Base-by-base conservation (phyloP, 495 filamentous ascomycete genomes). In the Annulohypoxylon nitens region DNA sequence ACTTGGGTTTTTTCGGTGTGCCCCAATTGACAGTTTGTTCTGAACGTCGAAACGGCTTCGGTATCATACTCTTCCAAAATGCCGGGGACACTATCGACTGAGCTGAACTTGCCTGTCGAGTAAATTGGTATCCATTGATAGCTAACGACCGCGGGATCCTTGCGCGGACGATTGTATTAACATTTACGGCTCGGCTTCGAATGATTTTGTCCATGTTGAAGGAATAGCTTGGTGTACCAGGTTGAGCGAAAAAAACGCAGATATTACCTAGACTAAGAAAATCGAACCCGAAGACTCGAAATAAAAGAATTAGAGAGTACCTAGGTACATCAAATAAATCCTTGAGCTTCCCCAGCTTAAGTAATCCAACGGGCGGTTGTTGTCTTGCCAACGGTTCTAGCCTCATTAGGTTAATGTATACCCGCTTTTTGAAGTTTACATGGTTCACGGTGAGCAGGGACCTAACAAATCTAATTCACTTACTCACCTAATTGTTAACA, bases 51-150 rank as follows among this genome's bases (percentile, higher is more conserved):
- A 85, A 68, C 18, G 82, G 84, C 67, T 88, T 88, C 14, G 86
- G 81, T 65, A 96, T 84, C 66, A 96, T 79, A 3, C 87, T 87
- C 47, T 83, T 83, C 93, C 93, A 97, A 80, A 94, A 86, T 2
- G 89, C 89, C 6, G 86, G 77, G 66, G 93, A 88, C 18, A 85
- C 83, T 69, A 94, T 81, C 66, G 86, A 88, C 33, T 90, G 90
- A 23, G 76, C 59, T 20, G 80, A 77, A 72, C 78, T 80, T 48
- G 70, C 51, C 61, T 69, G 45, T 20, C 72, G 77, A 33, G 58
- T 50, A 25, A 64, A 6, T 55, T 50, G 69, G 10, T 47, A 58
- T 23, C 59, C 61, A 25, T 54, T 57, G 14, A 73, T 25, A 48
- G 43, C 48, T 23, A 61, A 4, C 18, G 48, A 26, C 30, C 39